Evolutionary conservation across 1,284 basidiomycete genomes (phyloP).

Genomic region (Dichomitus squalens): DNA sequence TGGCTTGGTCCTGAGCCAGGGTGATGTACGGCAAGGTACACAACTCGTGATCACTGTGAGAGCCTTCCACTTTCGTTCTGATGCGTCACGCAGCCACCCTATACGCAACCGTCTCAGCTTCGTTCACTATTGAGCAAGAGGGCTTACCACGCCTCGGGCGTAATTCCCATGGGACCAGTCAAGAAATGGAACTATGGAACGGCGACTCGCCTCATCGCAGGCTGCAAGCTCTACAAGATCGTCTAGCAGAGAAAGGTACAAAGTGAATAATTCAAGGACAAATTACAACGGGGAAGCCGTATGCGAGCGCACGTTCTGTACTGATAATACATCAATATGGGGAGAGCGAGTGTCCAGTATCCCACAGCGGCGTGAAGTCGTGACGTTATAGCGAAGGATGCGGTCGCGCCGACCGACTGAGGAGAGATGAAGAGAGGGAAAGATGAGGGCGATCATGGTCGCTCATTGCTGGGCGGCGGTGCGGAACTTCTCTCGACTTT

Average conservation of each 20-base stretch:
- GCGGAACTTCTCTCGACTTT: slow-evolving; percentile 77
- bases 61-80: not conserved
- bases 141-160: slow-evolving; percentile 61
- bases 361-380: slow-evolving; percentile 14
- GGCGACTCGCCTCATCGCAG: slow-evolving; percentile 59
- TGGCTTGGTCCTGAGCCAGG: slow-evolving; percentile 59
- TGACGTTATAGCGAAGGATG: not conserved
- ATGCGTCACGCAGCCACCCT: slow-evolving; percentile 53
- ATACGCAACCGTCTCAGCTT: slow-evolving; percentile 79
- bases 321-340: slow-evolving; percentile 26
- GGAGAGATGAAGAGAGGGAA: not conserved
- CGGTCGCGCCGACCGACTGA: not conserved
- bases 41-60: not conserved
- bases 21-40: slow-evolving; percentile 69
- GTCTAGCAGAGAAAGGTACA: slow-evolving; percentile 25
- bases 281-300: slow-evolving; percentile 27
- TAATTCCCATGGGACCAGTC: slow-evolving; percentile 27
- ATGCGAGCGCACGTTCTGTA: slow-evolving; percentile 16
- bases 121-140: slow-evolving; percentile 82
- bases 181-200: slow-evolving; percentile 62
- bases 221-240: slow-evolving; percentile 48
- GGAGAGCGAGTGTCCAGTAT: slow-evolving; percentile 24
- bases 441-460: not conserved
- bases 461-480: slow-evolving; percentile 44
- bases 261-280: slow-evolving; percentile 31